Conservation (phyloP, 371 early-diverging fungal genomes). For the Rhizopus microsporus region DNA sequence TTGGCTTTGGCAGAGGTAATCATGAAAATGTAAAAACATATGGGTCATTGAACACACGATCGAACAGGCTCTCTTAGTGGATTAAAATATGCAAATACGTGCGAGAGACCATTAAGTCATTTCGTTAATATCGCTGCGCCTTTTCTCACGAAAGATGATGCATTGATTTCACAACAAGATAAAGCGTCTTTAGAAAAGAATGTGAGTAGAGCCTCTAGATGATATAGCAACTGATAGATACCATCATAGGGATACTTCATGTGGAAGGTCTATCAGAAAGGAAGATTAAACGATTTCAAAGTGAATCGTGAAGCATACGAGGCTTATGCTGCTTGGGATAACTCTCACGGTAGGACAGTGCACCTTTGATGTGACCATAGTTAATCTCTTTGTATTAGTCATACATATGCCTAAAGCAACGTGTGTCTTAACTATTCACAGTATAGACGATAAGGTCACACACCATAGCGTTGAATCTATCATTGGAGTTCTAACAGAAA, state of each 20-base stretch:
- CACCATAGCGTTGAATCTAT: background rate
- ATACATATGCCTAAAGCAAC: conserved; percentile 51
- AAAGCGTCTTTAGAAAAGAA: background rate
- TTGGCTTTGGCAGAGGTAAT: conserved; percentile 50
- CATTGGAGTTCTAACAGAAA: background rate
- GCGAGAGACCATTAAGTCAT: conserved; percentile 34
- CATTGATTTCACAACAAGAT: background rate
- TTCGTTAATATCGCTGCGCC: conserved; percentile 50
- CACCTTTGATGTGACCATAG: background rate
- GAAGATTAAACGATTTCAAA: conserved; percentile 12
- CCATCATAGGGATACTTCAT: conserved; percentile 23
- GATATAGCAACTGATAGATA: background rate
- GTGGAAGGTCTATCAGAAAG: conserved; percentile 25
- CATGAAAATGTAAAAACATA: background rate
- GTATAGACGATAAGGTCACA: conserved; percentile 49
- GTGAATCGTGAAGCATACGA: conserved; percentile 28
- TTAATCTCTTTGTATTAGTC: conserved; percentile 24
- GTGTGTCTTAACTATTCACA: conserved; percentile 55
- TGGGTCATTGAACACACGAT: background rate
- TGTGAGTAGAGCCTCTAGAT: conserved; percentile 7
- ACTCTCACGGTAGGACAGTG: conserved; percentile 30
- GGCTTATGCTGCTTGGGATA: conserved; percentile 28
- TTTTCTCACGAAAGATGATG: conserved; percentile 35
- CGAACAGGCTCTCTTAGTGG: conserved; percentile 47
- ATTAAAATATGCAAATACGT: conserved; percentile 52